Evolutionary conservation across 2,329 filamentous ascomycete genomes (phyloP), one percentile per base, ranked within the genome.

Genomic region (Penicillium sp.): DNA sequence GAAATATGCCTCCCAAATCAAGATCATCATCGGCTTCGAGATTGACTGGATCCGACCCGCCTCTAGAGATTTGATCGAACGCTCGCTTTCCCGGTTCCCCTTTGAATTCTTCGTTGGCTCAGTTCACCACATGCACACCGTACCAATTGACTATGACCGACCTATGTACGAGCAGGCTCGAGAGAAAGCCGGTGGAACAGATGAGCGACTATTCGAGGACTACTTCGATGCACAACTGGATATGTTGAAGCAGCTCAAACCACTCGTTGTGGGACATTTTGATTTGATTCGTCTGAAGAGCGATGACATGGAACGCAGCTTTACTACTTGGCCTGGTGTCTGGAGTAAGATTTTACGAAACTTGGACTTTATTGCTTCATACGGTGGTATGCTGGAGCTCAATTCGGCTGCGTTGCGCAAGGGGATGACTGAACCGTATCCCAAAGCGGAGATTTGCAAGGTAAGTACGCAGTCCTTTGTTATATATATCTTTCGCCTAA

Each of bases 101-200:
- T 82, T 96, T 59, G 93, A 97, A 76, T 90, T 95, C 76, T 96
- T 97, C 78, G 82, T 99, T 69, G 94, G 94, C 56, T 95, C 90
- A 1, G 82, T 97, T 47, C 94, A 99, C 76, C 94, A 99, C 74
- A 89, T 92, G 8, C 85, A 90, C 68, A 86, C 86, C 16, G 80
- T 93, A 42, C 92, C 94, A 7, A 96, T 99, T 68, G 94, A 99
- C 78, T 96, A 89, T 71, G 88, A 95, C 75, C 75, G 74, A 6
- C 76, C 78, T 0, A 81, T 83, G 70, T 97, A 94, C 70, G 77
- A 80, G 20, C 72, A 78, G 16, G 89, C 89, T n/a, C 78, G 86
- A 42, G 73, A 78, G 5, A 62, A 71, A 16, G 78, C 81, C 55
- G 85, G 78, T 50, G 85, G 84, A 1, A 82, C 80, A 0, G 90